Evolutionary conservation across 1,284 basidiomycete species (phyloP).

Genomic region (Exobasidium cylindrosporum): DNA sequence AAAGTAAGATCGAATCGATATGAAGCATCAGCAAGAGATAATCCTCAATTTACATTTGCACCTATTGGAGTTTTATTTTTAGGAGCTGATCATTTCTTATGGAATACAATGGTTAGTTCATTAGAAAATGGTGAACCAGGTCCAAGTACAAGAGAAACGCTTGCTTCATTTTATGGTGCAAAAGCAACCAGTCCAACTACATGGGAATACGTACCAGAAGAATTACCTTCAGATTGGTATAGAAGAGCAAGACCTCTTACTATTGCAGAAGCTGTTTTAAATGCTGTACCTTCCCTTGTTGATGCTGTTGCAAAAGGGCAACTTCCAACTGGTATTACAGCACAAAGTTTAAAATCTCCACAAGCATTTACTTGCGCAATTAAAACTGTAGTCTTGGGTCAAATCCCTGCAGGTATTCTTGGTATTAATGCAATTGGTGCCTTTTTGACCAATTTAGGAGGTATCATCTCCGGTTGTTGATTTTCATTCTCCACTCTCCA

Average conservation of each 20-base stretch:
- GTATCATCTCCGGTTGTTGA: neutral
- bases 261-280: constrained; percentile 17
- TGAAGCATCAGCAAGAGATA: constrained; percentile 12
- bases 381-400: constrained; percentile 11
- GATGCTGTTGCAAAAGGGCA: constrained; percentile 8
- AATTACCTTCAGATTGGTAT: constrained; percentile 33
- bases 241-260: constrained; percentile 22
- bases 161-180: constrained; percentile 21
- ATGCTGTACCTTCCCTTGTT: neutral
- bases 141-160: constrained; percentile 4
- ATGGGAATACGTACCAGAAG: constrained; percentile 30
- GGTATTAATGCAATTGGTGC: neutral
- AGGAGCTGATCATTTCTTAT: constrained; percentile 17
- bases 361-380: constrained; percentile 14
- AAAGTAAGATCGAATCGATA: constrained; percentile 4
- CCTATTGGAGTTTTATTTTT: constrained; percentile 16
- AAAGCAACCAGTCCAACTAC: constrained; percentile 18
- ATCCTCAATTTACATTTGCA: constrained; percentile 14
- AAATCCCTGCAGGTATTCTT: constrained; percentile 2
- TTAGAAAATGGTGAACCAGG: constrained; percentile 11
- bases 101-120: constrained; percentile 11
- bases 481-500: too few relatives aligned
- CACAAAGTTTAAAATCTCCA: constrained; percentile 1
- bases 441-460: neutral
- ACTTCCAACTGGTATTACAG: constrained; percentile 15